Base-by-base conservation (phyloP, 352 stramenopile genomes). In the Phytophthora hibernalis region DNA sequence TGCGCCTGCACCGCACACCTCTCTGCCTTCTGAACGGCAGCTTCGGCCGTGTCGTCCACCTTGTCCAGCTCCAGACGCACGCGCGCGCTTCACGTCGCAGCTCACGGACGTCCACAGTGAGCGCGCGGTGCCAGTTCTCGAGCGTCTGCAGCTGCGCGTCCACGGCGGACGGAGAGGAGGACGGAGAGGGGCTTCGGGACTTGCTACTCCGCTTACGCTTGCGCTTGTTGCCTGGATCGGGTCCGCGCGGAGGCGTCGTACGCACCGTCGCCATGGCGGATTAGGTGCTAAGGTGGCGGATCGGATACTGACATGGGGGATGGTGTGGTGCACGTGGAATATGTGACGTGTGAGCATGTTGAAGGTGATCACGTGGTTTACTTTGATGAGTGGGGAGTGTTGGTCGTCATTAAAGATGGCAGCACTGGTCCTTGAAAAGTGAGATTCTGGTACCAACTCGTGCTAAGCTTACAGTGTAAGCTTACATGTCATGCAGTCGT, bases 11-110 rank as follows among this genome's bases (percentile, higher is more conserved):
- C 49, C 7, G 35, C 55, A 43, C 69, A 78, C 2, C 21, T 20
- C 37, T 83, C 69, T 0, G 82, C 64, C 37, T 73, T 71, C 50
- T 74, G 70, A 10, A 78, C 68, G 10, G 78, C 72, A 0, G 48
- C 48, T 24, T 87, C 78, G 0, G 76, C 72, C 7, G 53, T 38
- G 43, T 80, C 68, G 22, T 79, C 73, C 33, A 83, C 38, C 50
- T 82, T 82, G 24, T 71, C 66, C 18, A 89, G 53, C 52, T 89
- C 77, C 1, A 73, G 47, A 0, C 80, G 76, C 24, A 89, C 78
- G 22, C 58, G 51, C 26, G 65, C 61, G 43, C 74, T 22, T 82
- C 70, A 24, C 65, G 62, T 6, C 74, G 59, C 6, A 82, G 40
- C 47, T 82, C 74, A 0, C 52, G 35, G 44, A 82, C 55, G 49